Base-by-base conservation (phyloP, 2,329 filamentous ascomycete species). In the Eutypa lata region DNA sequence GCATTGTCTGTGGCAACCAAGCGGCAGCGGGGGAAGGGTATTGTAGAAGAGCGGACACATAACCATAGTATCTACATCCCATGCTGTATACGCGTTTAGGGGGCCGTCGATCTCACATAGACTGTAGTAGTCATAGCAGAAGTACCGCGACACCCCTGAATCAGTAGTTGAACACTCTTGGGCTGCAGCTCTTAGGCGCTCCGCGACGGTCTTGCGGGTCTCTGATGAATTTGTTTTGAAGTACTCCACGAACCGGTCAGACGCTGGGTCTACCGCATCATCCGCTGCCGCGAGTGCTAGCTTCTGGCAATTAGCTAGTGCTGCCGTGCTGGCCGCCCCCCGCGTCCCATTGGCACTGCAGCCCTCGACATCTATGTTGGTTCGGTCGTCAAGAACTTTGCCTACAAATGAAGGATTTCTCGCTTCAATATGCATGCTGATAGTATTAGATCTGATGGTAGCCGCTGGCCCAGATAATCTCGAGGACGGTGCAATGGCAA, bases 1-100 rank as follows among this genome's bases (percentile, higher is more conserved):
- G 28, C 47, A 49, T 46, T 63, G 60, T 21, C 40, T 53, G 48
- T 63, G 60, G 43, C 59, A 62, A 3, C 22, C 54, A 22, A 35
- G 31, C 13, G 60, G 60, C 18, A 62, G 28, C 4, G 56, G 49
- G 3, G 59, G 56, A 19, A 58, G 48, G 18, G 52, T 55, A 28
- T 57, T 54, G 40, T 57, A 61, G 49, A 60, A 62, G 6, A 62
- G 50, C 24, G 60, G 61, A 18, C 57, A 64, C 53, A 61, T 54
- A 13, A 64, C 47, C 33, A 61, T 54, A 19, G 31, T 54, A 46
- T 55, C 48, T 11, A 57, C 44, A 40, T 56, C 53, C 48, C 49
- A 60, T 22, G 49, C 44, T 1, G 60, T 61, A 47, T 62, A 64
- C 21, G 59, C 59, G 26, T 57, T 56, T 44, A 63, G 46, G 14